These are phyloP conservation scores for Alternaria sp. DNA, from an alignment of 2,329 filamentous ascomycete genomes.

Conservation along the genomic window DNA sequence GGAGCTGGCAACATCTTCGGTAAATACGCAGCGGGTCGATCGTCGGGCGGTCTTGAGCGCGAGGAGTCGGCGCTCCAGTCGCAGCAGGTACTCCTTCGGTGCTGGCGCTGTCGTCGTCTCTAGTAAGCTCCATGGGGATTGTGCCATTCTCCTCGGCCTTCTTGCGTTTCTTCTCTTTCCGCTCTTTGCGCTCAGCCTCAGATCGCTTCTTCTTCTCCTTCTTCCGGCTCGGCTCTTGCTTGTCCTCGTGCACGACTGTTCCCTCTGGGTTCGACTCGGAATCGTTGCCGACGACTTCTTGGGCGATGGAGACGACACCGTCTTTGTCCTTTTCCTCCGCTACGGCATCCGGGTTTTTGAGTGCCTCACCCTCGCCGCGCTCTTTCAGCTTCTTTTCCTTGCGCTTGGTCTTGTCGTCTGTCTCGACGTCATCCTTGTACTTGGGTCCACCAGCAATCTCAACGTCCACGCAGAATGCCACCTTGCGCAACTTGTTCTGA, in stretches of 20 bases:
- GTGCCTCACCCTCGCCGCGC: slow-evolving; percentile 74
- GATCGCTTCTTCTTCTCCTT: slow-evolving; percentile 97
- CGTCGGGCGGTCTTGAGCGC: slow-evolving; percentile 73
- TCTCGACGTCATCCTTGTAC: slow-evolving; percentile 68
- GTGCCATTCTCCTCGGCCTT: slow-evolving; percentile 87
- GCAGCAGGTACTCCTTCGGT: slow-evolving; percentile 25
- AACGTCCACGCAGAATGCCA: slow-evolving; percentile 96
- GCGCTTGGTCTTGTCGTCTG: slow-evolving; percentile 55
- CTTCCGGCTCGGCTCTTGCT: slow-evolving; percentile 66
- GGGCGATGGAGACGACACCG: slow-evolving; percentile 41
- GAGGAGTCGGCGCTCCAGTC: slow-evolving; percentile 46
- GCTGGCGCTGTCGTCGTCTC: slow-evolving; percentile 62
- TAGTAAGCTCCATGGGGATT: slow-evolving; percentile 81
- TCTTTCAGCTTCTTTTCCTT: slow-evolving; percentile 66
- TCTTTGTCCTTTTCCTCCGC: slow-evolving; percentile 64
- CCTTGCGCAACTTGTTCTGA: slow-evolving; percentile 79
- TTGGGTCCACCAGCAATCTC: slow-evolving; percentile 90
- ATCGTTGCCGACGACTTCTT: slow-evolving; percentile 51
- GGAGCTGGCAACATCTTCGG: slow-evolving; percentile 88
- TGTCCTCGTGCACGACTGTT: slow-evolving; percentile 40
- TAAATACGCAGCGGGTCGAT: slow-evolving; percentile 94
- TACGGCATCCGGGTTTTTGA: slow-evolving; percentile 69
- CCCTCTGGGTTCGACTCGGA: slow-evolving; percentile 51
- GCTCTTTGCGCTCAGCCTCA: slow-evolving; percentile 88
- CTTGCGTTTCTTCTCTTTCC: slow-evolving; percentile 85